A percentile compares a stretch with the other conserved stretches of the same genome.
Evolutionary conservation across 208 protist species (phyloP).

Genomic region (Leishmania gerbilli): DNA sequence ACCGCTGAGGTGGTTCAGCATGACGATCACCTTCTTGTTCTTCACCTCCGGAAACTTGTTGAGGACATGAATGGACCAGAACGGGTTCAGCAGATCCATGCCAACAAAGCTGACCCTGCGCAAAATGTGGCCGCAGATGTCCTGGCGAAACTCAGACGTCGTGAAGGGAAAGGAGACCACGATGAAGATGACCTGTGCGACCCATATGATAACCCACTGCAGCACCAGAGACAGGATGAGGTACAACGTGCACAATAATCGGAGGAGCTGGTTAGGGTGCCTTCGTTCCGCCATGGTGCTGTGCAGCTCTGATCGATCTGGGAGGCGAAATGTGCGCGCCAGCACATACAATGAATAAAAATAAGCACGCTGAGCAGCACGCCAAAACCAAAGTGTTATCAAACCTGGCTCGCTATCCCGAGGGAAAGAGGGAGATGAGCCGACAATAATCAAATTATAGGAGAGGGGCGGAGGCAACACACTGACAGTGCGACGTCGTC

Average conservation of each 20-base stretch:
- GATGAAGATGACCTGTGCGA: slow-evolving; percentile 67
- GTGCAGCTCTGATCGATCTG: neutral
- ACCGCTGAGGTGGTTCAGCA: slow-evolving; percentile 86
- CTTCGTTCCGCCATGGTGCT: slow-evolving; percentile 8
- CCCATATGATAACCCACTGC: slow-evolving; percentile 68
- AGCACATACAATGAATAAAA: neutral
- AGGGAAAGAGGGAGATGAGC: neutral
- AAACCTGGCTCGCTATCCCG: neutral
- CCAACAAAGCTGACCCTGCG: slow-evolving; percentile 57
- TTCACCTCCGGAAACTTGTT: slow-evolving; percentile 68
- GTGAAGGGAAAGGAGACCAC: slow-evolving; percentile 66
- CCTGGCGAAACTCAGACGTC: slow-evolving; percentile 50
- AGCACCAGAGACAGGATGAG: slow-evolving; percentile 49
- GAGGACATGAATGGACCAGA: slow-evolving; percentile 73
- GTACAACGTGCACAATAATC: slow-evolving; percentile 58
- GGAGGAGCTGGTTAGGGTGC: slow-evolving; percentile 30
- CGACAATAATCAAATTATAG: neutral
- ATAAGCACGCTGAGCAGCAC: neutral
- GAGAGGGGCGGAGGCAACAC: neutral
- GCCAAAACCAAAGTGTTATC: neutral
- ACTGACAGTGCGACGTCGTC: neutral
- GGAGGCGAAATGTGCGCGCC: neutral
- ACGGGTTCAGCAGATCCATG: slow-evolving; percentile 78
- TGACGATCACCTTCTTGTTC: slow-evolving; percentile 71
- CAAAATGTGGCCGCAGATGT: slow-evolving; percentile 83